Evolutionary conservation across 352 stramenopile species (phyloP), one percentile per base, ranked within the genome.

Genomic region (Hyaloperonospora brassicae): DNA sequence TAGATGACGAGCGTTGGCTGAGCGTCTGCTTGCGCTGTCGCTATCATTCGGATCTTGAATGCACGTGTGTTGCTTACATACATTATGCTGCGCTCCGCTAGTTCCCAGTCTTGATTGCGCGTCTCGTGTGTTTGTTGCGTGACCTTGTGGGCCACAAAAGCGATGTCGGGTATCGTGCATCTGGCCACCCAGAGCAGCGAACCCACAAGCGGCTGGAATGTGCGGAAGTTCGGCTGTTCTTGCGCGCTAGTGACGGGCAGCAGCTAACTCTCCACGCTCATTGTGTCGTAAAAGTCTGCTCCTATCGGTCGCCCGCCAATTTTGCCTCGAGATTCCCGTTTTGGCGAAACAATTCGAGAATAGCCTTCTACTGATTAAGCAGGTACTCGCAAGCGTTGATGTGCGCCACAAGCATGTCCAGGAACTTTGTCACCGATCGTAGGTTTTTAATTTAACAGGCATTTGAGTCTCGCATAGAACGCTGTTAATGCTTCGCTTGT

Each of bases 371-470:
- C 24, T 73, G 56, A 38, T 69, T 50, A 0, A 76, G 10, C 0
- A 42, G 9, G 23, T 61, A 72, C 1, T 46, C 54, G 7, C 35
- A 0, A 0, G 23, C 35, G 0, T 47, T 41, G 34, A 40, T 35
- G 24, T 61, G 57, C 0, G 0, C 12, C 0, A 79, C 42, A 0
- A 55, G 38, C 50, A 76, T 73, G 0, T 60, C 60, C 8, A 76
- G 25, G 35, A 70, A 68, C 8, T 68, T 67, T n/a, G 46, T 22
- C 0, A 43, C 59, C 3, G 22, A 1, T 0, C 62, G 59, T 6
- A 78, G 44, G 23, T 67, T 47, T 36, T 73, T 75, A 0, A 70
- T 25, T n/a, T 8, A 60, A 43, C 0, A 72, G 11, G 27, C 27
- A 8, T 8, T 34, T 8, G 27, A 34, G 4, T 0, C 27, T 34